phyloP scores from a whole-genome alignment of 2,329 filamentous ascomycete species.

The Myriosclerotinia curreyana region DNA sequence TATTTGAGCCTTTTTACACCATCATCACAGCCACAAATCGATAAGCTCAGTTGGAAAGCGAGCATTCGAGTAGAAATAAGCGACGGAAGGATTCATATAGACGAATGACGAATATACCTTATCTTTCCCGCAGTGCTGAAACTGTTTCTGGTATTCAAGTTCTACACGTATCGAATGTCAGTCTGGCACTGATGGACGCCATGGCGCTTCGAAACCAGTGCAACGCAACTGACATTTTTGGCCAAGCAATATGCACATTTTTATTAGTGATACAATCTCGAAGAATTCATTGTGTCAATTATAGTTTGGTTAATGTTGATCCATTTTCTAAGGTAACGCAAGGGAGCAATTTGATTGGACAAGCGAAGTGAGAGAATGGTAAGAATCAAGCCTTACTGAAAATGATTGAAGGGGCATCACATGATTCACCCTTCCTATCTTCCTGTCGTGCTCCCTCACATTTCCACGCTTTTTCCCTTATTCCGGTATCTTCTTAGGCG shows the following conservation, averaged over 20 bases:
- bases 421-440: conserved; percentile 26
- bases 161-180: conserved; percentile 18
- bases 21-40: conserved; percentile 15
- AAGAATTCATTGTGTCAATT: conserved; percentile 20
- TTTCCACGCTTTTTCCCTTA: conserved; percentile 26
- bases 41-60: conserved; percentile 10
- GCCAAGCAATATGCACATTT: conserved; percentile 19
- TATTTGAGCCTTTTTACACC: conserved; percentile 18
- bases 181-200: conserved; percentile 15
- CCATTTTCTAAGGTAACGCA: conserved; percentile 19
- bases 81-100: conserved; percentile 22
- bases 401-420: conserved; percentile 21
- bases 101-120: conserved; percentile 20
- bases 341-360: conserved; percentile 16
- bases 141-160: conserved; percentile 7
- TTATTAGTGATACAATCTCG: conserved; percentile 20
- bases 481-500: conserved; percentile 17
- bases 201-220: conserved; percentile 16
- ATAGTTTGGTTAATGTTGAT: conserved; percentile 13
- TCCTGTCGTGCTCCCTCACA: conserved; percentile 24
- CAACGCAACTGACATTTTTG: conserved; percentile 9
- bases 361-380: not conserved
- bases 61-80: conserved; percentile 14
- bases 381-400: conserved; percentile 12
- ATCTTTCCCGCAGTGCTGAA: conserved; percentile 8